Evolutionary conservation across 208 protist species (phyloP), one percentile per base, ranked within the genome.

Genomic region (Phytomonas sp.): DNA sequence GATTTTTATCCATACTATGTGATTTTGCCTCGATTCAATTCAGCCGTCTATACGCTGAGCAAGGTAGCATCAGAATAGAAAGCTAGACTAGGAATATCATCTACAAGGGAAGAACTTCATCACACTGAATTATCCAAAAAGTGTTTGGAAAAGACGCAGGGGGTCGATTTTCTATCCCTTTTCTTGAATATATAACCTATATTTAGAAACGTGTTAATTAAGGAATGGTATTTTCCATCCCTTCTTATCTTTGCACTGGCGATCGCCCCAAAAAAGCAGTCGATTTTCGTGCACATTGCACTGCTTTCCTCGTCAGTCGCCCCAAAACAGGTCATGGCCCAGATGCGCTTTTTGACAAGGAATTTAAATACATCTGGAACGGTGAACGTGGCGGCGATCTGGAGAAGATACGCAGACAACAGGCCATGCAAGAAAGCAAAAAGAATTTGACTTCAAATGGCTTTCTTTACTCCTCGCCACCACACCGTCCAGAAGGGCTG

Each of bases 141-240:
- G 37, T 32, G 46, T 17, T 20, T 3, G 20, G 9, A 17, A 40
- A 62, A 68, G 17, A 40, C 2, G 29, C 7, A 7, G 46, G 64
- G 1, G 3, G 63, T 34, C 11, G 9, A 20, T 53, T 33, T 31
- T 13, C 65, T 68, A 40, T 36, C 31, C 17, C 20, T 33, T 43
- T 64, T 43, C 13, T 36, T 62, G 11, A 64, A 43, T 43, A 6
- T 40, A 64, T 6, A 40, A 6, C 23, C 23, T 20, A 3, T 20
- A 3, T 34, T 64, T 43, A 6, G 9, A 43, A 64, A 17, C 60
- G 4, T 62, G 32, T 11, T 62, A 37, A 62, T 68, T 31, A 63
- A 51, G 20, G 67, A 29, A 93, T 97, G 87, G 88, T 96, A 15
- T 97, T 97, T 63, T 94, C 88, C 4, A 95, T 92, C 56, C 91